These are phyloP conservation scores for Rhynchospora pubera DNA, from an alignment of 176 grass and related monocot species.

Conservation along the genomic window DNA sequence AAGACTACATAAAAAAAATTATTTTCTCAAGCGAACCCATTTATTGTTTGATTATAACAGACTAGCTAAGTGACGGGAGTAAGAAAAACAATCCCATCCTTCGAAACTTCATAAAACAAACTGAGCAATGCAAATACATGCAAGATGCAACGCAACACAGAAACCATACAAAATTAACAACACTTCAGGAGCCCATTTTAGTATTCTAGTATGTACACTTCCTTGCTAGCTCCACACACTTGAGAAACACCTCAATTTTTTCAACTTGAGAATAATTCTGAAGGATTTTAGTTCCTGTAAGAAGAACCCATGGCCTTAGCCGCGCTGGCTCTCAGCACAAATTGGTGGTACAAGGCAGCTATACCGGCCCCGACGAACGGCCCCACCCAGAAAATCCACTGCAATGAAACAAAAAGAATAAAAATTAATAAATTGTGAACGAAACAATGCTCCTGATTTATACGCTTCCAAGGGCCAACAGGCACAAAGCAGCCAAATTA, in stretches of 20 bases:
- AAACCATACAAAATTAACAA: neutral
- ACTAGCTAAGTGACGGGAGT: neutral
- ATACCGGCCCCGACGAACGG: conserved; percentile 67
- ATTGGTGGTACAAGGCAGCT: conserved; percentile 57
- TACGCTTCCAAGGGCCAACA: neutral
- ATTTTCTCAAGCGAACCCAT: neutral
- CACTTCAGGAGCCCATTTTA: neutral
- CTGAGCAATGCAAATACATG: neutral
- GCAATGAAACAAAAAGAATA: conserved; percentile 6
- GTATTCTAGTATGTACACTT: neutral
- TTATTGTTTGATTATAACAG: conserved; percentile 4
- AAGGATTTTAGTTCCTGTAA: conserved; percentile 22
- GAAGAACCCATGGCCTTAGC: conserved; percentile 39
- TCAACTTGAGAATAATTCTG: neutral
- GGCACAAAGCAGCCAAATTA: neutral
- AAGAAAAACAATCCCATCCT: conserved; percentile 2
- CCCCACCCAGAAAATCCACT: conserved; percentile 94
- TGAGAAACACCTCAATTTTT: neutral
- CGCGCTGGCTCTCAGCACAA: conserved; percentile 53
- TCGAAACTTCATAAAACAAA: neutral
- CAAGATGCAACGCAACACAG: neutral
- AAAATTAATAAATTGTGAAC: neutral
- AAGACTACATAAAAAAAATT: neutral
- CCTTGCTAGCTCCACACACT: neutral
- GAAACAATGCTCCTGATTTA: neutral